Conservation (phyloP, 1,284 basidiomycete genomes). For the Phylloboletellus chloephorus region DNA sequence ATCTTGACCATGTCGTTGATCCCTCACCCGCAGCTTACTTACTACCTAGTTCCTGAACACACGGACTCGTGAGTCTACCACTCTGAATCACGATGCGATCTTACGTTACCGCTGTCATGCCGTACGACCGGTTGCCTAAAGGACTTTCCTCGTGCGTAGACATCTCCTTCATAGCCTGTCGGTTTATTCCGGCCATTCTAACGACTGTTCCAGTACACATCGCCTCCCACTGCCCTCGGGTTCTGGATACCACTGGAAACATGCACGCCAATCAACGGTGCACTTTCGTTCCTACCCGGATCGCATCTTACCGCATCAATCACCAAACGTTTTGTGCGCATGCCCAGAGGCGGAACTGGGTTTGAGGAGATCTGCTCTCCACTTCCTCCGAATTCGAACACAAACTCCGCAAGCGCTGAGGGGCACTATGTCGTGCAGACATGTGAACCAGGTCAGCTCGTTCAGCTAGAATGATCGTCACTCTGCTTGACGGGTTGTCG, state of each 20-base stretch:
- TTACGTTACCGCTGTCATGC: slow-evolving; percentile 8
- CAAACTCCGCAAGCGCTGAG: slow-evolving; percentile 15
- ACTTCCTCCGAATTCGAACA: slow-evolving; percentile 30
- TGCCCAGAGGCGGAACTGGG: slow-evolving; percentile 68
- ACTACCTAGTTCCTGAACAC: slow-evolving; percentile 65
- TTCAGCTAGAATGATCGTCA: background rate
- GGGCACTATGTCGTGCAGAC: slow-evolving; percentile 65
- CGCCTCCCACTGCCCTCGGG: slow-evolving; percentile 86
- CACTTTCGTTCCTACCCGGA: slow-evolving; percentile 88
- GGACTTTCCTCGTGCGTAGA: slow-evolving; percentile 66
- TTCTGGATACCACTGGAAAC: slow-evolving; percentile 95
- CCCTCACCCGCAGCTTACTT: slow-evolving; percentile 21
- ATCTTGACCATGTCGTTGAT: slow-evolving; percentile 1
- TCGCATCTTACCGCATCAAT: slow-evolving; percentile 74
- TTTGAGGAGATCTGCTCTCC: slow-evolving; percentile 60
- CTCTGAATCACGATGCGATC: background rate
- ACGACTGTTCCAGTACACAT: slow-evolving; percentile 64
- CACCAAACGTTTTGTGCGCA: slow-evolving; percentile 78
- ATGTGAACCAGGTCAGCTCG: slow-evolving; percentile 64
- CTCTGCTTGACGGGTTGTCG: background rate
- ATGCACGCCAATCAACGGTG: slow-evolving; percentile 81
- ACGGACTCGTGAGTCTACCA: slow-evolving; percentile 67
- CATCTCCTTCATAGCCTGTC: slow-evolving; percentile 1
- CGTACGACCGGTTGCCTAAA: slow-evolving; percentile 24
- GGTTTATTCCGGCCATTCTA: background rate